Conservation (phyloP, 169 alveolate genomes). For the Cryptosporidium parvum region DNA sequence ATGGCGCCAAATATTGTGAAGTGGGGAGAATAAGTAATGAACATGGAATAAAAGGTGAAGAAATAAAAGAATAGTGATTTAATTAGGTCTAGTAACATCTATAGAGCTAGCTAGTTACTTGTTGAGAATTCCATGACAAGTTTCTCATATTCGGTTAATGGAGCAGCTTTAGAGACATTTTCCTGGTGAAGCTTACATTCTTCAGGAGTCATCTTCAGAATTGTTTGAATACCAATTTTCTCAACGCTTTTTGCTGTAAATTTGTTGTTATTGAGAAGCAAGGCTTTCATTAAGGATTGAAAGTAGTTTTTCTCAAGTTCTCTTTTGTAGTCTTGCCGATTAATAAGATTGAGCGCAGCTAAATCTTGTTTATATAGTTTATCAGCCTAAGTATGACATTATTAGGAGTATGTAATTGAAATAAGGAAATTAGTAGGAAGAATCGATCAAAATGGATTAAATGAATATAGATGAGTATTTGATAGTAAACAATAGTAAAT, state of each 20-base stretch:
- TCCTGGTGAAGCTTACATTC: conserved; percentile 44
- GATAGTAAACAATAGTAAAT: background rate
- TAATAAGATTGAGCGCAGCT: conserved; percentile 33
- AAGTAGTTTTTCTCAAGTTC: conserved; percentile 18
- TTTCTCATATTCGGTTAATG: conserved; percentile 3
- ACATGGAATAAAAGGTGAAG: background rate
- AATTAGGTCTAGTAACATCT: background rate
- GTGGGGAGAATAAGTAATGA: background rate
- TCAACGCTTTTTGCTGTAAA: conserved; percentile 37
- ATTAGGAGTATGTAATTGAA: background rate
- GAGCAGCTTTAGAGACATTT: background rate
- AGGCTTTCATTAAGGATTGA: conserved; percentile 4
- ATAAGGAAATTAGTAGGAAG: background rate
- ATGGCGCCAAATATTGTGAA: background rate
- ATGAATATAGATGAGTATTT: background rate
- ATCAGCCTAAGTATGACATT: conserved; percentile 31
- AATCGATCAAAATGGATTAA: too few relatives aligned
- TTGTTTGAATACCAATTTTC: conserved; percentile 41
- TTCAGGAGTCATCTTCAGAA: conserved; percentile 37
- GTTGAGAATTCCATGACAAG: background rate
- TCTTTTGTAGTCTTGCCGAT: conserved; percentile 44
- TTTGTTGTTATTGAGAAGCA: conserved; percentile 12
- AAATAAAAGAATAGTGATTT: background rate
- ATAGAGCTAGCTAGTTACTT: background rate
- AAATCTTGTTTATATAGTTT: conserved; percentile 45